Percentiles rank a stretch among this genome's conserved stretches.
Conservation (phyloP, 345 rosid species). For the Salix brachista region DNA sequence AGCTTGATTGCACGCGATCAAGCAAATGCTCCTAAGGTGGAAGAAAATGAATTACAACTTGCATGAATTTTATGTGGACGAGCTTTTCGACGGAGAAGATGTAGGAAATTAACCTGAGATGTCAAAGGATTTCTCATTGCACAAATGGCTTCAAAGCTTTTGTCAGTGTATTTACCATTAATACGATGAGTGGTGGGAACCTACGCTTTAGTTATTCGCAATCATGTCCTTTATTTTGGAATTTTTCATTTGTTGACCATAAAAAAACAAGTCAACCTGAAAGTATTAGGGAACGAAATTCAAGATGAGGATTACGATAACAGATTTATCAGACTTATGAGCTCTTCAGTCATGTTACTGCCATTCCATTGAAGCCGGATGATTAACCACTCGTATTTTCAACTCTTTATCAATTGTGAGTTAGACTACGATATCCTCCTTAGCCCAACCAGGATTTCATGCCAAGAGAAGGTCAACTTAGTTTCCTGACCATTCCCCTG, state of each 20-base stretch:
- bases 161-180: not conserved
- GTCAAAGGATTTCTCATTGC: not conserved
- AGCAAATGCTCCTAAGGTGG: slow-evolving; percentile 53
- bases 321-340: not conserved
- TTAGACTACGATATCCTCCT: no score
- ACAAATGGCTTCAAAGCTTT: not conserved
- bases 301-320: not conserved
- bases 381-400: not conserved
- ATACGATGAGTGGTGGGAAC: not conserved
- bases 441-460: no score
- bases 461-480: no score
- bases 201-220: not conserved
- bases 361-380: not conserved
- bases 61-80: slow-evolving; percentile 51
- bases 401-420: not conserved
- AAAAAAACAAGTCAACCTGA: not conserved
- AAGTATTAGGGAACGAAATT: not conserved
- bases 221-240: not conserved
- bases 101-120: not conserved
- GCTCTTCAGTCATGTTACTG: not conserved
- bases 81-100: slow-evolving; percentile 43
- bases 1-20: slow-evolving; percentile 39
- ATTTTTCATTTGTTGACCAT: not conserved
- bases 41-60: slow-evolving; percentile 54
- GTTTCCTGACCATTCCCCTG: no score